Evolutionary conservation across 768 basidiomycete species (phyloP).

Genomic region (Tulasnella sp.): DNA sequence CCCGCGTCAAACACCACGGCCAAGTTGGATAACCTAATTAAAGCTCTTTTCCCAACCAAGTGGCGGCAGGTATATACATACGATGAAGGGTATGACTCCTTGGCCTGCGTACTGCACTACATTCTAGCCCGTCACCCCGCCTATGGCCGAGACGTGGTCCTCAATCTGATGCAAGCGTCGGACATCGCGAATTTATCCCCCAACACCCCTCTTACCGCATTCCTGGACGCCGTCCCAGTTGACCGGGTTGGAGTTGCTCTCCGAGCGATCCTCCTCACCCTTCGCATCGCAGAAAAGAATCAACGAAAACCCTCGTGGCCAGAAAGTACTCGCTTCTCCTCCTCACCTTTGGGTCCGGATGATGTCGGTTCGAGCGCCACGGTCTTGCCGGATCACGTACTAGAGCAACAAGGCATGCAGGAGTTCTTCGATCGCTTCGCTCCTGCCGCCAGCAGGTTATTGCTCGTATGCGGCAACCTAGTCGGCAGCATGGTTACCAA

Average conservation of each 20-base stretch:
- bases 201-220: not conserved
- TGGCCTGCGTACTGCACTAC: conserved; percentile 80
- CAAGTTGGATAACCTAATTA: conserved; percentile 74
- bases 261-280: conserved; percentile 74
- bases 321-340: conserved; percentile 66
- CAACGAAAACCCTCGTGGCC: conserved; percentile 76
- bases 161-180: conserved; percentile 79
- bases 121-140: conserved; percentile 82
- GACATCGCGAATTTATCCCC: conserved; percentile 42
- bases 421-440: conserved; percentile 72
- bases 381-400: conserved; percentile 57
- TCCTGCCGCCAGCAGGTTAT: conserved; percentile 59
- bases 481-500: conserved; percentile 80
- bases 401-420: conserved; percentile 67
- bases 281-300: conserved; percentile 74
- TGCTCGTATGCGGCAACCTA: conserved; percentile 60
- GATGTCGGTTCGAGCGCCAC: conserved; percentile 64
- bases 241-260: conserved; percentile 76
- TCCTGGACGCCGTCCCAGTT: conserved; percentile 49
- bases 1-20: conserved; percentile 76
- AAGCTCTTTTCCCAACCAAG: conserved; percentile 77
- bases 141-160: conserved; percentile 77
- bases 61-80: conserved; percentile 61
- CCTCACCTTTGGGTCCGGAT: conserved; percentile 53
- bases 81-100: conserved; percentile 77